phyloP scores from a whole-genome alignment of 345 rosid genomes.

The Camelina laxa region DNA sequence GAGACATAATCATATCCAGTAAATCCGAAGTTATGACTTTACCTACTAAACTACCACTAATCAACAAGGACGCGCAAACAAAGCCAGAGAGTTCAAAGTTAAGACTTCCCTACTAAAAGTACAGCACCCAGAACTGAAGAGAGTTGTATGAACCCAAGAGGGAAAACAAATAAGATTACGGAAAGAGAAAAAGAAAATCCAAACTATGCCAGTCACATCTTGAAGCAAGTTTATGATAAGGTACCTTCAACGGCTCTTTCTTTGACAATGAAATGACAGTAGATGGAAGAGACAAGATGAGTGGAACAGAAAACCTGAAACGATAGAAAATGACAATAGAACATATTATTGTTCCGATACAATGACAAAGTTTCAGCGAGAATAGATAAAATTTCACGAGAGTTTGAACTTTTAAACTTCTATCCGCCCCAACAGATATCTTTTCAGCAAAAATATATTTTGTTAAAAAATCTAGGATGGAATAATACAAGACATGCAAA shows the following conservation, averaged over 20 bases:
- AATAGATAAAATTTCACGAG: not conserved
- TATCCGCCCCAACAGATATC: conserved; percentile 17
- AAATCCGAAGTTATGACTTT: too few relatives aligned
- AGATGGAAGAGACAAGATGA: conserved; percentile 83
- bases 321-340: conserved; percentile 28
- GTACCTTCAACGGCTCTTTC: conserved; percentile 74
- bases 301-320: conserved; percentile 79
- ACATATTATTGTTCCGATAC: conserved; percentile 18
- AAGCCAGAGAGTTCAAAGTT: too few relatives aligned
- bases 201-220: conserved; percentile 27
- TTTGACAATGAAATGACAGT: conserved; percentile 82
- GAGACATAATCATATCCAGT: too few relatives aligned
- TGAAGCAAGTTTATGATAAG: conserved; percentile 23
- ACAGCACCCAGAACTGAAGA: conserved; percentile 15
- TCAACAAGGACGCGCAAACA: too few relatives aligned
- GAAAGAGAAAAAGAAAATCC: not conserved
- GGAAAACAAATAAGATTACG: not conserved
- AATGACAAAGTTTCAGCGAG: conserved; percentile 7
- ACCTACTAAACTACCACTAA: too few relatives aligned
- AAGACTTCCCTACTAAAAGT: conserved; percentile 5
- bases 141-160: not conserved
- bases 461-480: conserved; percentile 9
- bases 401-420: conserved; percentile 9
- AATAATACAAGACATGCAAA: not conserved
- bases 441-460: conserved; percentile 5